These are phyloP conservation scores for Crithidia expoeki DNA, from an alignment of 208 protist genomes.

Conservation along the genomic window DNA sequence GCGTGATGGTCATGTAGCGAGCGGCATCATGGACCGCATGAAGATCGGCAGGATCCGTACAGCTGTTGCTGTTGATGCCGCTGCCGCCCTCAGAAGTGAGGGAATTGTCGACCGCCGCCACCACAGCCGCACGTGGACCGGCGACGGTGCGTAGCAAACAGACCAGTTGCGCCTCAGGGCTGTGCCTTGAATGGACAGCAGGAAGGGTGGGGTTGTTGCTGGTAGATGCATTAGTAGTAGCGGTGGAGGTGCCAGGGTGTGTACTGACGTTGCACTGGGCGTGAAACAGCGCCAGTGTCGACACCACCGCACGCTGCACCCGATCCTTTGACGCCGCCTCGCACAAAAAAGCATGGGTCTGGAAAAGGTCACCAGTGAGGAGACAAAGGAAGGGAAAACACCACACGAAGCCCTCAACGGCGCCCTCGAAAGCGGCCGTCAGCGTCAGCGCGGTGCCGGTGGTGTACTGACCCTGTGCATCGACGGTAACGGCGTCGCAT, in stretches of 20 bases:
- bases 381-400: constrained; percentile 58
- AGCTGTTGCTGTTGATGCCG: not conserved
- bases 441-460: constrained; percentile 4
- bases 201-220: not conserved
- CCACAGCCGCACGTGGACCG: constrained; percentile 6
- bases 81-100: not conserved
- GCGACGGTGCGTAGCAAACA: constrained; percentile 23
- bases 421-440: constrained; percentile 41
- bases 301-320: constrained; percentile 26
- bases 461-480: constrained; percentile 9
- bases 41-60: constrained; percentile 1
- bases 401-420: constrained; percentile 50
- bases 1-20: constrained; percentile 55
- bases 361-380: constrained; percentile 51
- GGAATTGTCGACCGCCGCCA: not conserved
- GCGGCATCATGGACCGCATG: constrained; percentile 42
- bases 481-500: constrained; percentile 4
- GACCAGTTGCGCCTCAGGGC: not conserved
- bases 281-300: constrained; percentile 28
- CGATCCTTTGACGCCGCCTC: constrained; percentile 18
- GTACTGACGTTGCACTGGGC: not conserved
- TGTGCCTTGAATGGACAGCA: not conserved
- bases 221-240: not conserved
- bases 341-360: constrained; percentile 37
- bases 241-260: not conserved